Conservation (phyloP, 1,284 basidiomycete genomes). For the Stereum hirsutum region DNA sequence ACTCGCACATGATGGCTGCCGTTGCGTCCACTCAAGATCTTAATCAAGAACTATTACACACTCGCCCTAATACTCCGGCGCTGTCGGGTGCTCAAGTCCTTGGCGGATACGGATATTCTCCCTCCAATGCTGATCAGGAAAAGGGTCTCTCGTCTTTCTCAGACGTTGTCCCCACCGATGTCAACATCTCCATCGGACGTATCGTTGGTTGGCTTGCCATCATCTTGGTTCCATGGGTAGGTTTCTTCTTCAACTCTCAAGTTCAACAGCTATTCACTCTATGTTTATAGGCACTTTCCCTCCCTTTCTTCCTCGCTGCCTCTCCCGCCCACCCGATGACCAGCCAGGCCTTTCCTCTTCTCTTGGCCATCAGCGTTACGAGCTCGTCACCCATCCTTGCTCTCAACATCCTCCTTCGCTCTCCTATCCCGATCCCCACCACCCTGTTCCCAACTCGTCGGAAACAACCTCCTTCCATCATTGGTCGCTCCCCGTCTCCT, state of each 20-base stretch:
- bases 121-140: conserved; percentile 34
- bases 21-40: conserved; percentile 25
- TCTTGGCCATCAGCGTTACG: conserved; percentile 53
- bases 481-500: conserved; percentile 32
- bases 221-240: conserved; percentile 59
- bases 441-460: conserved; percentile 47
- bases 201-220: conserved; percentile 51
- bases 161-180: conserved; percentile 27
- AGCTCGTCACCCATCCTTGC: conserved; percentile 57
- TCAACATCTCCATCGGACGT: conserved; percentile 45
- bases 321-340: conserved; percentile 25
- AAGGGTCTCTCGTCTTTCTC: conserved; percentile 38
- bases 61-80: conserved; percentile 41
- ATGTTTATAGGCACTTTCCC: conserved; percentile 35
- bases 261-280: conserved; percentile 7
- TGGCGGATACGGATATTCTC: conserved; percentile 52
- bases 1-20: conserved; percentile 11
- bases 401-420: conserved; percentile 45
- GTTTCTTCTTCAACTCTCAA: conserved; percentile 16
- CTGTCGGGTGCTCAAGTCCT: conserved; percentile 49
- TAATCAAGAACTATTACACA: conserved; percentile 31
- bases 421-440: conserved; percentile 54
- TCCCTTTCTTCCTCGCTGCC: conserved; percentile 48
- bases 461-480: conserved; percentile 29
- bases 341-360: conserved; percentile 30